Evolutionary conservation across 169 alveolate genomes (phyloP).

Genomic region (Plasmodium gonderi): DNA sequence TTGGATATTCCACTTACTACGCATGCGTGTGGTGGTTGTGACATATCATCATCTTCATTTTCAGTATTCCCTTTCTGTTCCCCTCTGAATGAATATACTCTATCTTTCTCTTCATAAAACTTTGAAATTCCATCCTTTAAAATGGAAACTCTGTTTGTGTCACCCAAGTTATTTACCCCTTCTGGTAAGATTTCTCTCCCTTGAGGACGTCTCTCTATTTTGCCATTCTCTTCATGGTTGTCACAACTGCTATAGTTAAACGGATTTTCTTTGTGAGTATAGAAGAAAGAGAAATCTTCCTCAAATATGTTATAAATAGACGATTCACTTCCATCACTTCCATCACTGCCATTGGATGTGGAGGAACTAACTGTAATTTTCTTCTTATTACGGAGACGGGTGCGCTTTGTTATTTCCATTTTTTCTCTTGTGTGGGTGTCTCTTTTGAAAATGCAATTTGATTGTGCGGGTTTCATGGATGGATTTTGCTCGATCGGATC

Average conservation of each 20-base stretch:
- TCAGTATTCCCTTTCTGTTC: not conserved
- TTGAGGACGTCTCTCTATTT: not conserved
- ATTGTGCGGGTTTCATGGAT: not conserved
- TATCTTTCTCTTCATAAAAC: not conserved
- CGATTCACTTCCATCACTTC: constrained; percentile 36
- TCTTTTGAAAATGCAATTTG: not conserved
- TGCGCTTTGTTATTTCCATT: not conserved
- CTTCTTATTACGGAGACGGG: not conserved
- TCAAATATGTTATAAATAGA: constrained; percentile 1
- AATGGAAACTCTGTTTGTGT: not conserved
- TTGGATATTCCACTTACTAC: not conserved
- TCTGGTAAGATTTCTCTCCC: too few relatives aligned
- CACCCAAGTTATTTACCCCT: not conserved
- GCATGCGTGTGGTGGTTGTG: not conserved
- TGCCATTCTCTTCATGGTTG: not conserved
- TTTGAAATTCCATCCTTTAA: not conserved
- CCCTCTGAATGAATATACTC: not conserved
- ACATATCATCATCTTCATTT: not conserved
- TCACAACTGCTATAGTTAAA: constrained; percentile 12
- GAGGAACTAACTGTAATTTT: not conserved
- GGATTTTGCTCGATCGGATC: not conserved
- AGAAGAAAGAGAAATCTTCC: constrained; percentile 19
- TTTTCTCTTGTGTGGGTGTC: not conserved
- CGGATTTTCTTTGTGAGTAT: constrained; percentile 8
- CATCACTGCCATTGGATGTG: constrained; percentile 1